Evolutionary conservation across 2,329 filamentous ascomycete species (phyloP).

Genomic region (Apiospora hydei): DNA sequence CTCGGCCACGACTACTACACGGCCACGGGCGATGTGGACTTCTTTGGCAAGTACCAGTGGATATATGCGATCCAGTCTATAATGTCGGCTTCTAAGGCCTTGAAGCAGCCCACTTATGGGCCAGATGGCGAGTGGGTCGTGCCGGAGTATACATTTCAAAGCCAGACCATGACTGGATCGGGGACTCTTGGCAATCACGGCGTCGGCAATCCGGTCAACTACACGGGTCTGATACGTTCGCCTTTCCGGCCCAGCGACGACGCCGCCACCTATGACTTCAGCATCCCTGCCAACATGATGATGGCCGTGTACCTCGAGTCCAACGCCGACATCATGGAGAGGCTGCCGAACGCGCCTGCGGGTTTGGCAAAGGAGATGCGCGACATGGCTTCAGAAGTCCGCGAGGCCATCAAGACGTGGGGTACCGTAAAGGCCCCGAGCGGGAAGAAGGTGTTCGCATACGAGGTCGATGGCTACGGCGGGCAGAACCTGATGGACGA

Average conservation of each 20-base stretch:
- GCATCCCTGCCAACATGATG: constrained; percentile 81
- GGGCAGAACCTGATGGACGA: constrained; percentile 66
- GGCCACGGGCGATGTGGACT: constrained; percentile 69
- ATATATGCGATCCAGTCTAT: constrained; percentile 70
- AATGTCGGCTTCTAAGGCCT: constrained; percentile 62
- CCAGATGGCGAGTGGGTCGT: constrained; percentile 58
- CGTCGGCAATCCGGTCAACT: constrained; percentile 75
- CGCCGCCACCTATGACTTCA: constrained; percentile 77
- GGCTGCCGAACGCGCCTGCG: constrained; percentile 42
- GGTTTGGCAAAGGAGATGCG: constrained; percentile 55
- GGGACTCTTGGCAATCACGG: constrained; percentile 75
- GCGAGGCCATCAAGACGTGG: constrained; percentile 67
- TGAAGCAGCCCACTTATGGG: constrained; percentile 72
- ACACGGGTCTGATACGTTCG: constrained; percentile 74
- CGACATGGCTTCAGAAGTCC: constrained; percentile 63
- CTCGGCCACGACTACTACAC: constrained; percentile 76
- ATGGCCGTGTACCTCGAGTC: constrained; percentile 61
- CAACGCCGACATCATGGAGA: constrained; percentile 46
- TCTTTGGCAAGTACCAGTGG: constrained; percentile 75
- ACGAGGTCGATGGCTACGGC: constrained; percentile 72
- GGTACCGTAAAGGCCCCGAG: constrained; percentile 64
- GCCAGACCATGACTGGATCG: constrained; percentile 70
- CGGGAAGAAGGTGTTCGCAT: constrained; percentile 69
- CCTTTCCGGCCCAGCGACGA: constrained; percentile 84
- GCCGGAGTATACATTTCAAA: constrained; percentile 73